Percentiles rank a stretch among this genome's conserved stretches.
Evolutionary conservation across 345 rosid species (phyloP).

Genomic region (Bruguiera gymnorhiza): DNA sequence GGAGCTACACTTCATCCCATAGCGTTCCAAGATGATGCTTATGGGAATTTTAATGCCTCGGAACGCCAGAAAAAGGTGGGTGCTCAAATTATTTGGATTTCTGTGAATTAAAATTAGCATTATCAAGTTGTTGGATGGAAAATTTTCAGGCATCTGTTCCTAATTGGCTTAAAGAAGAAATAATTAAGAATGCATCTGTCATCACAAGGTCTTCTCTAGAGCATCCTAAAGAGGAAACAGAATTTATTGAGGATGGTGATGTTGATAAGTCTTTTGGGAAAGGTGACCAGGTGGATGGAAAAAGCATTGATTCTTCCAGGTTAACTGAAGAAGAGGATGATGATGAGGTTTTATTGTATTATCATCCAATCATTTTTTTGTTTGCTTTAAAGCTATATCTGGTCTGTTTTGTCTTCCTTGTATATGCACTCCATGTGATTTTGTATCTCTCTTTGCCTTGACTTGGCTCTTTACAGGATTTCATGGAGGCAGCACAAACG

Average conservation of each 20-base stretch:
- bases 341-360: constrained; percentile 58
- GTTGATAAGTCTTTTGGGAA: constrained; percentile 46
- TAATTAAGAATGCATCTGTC: constrained; percentile 74
- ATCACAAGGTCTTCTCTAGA: constrained; percentile 60
- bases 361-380: constrained; percentile 15
- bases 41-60: constrained; percentile 52
- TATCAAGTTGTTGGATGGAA: not conserved
- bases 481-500: constrained; percentile 64
- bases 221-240: constrained; percentile 50
- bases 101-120: not conserved
- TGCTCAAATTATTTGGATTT: constrained; percentile 5
- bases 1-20: constrained; percentile 58
- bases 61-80: constrained; percentile 86
- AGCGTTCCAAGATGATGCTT: constrained; percentile 66
- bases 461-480: constrained; percentile 54
- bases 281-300: constrained; percentile 55
- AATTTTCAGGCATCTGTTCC: constrained; percentile 78
- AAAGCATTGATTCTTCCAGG: constrained; percentile 65
- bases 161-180: constrained; percentile 95
- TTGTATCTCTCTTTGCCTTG: not conserved
- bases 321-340: constrained; percentile 85
- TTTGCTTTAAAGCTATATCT: not conserved
- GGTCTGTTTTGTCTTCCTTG: not conserved
- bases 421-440: not conserved
- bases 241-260: constrained; percentile 55